Evolutionary conservation across 208 protist genomes (phyloP), one percentile per base, ranked within the genome.

Genomic region (Crithidia mellificae): DNA sequence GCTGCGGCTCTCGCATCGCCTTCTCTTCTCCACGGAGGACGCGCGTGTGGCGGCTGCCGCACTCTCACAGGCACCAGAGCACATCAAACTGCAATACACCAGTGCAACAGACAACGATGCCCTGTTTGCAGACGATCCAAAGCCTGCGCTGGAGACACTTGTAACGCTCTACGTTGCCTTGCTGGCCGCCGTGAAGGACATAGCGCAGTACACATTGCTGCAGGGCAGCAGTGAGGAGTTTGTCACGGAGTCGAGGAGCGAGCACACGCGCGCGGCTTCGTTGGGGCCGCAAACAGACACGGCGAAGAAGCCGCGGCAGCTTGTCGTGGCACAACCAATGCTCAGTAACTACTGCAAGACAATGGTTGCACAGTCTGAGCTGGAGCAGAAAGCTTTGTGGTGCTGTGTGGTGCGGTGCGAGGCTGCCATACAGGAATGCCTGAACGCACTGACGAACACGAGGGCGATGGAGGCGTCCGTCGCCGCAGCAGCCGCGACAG

Each of bases 141-240:
- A 2, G 0, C 32, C 56, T 2, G 6, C 68, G n/a, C 61, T 74
- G 51, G 68, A 74, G 25, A 39, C 61, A 12, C 68, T 74, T 0
- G 51, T 68, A 34, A 68, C 53, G n/a, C 29, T 74, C 6, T 57
- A 68, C 68, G 24, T 74, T 11, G 32, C 36, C 15, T 34, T 67
- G 29, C 29, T 32, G 20, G n/a, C 32, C 27, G 19, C n/a, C 1
- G 1, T 44, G n/a, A 0, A 8, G 19, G 17, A 38, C 17, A 7
- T 7, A 50, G 8, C n/a, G n/a, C n/a, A n/a, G n/a, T n/a, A n/a
- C n/a, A n/a, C n/a, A n/a, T n/a, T n/a, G n/a, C n/a, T n/a, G n/a
- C n/a, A 38, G 34, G 34, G 34, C 34, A 38, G 34, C 34, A 38
- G 34, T 38, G 34, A 11, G 7, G 7, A 38, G 34, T n/a, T n/a